Evolutionary conservation across 352 stramenopile species (phyloP).

Genomic region (Pythium monospermum): DNA sequence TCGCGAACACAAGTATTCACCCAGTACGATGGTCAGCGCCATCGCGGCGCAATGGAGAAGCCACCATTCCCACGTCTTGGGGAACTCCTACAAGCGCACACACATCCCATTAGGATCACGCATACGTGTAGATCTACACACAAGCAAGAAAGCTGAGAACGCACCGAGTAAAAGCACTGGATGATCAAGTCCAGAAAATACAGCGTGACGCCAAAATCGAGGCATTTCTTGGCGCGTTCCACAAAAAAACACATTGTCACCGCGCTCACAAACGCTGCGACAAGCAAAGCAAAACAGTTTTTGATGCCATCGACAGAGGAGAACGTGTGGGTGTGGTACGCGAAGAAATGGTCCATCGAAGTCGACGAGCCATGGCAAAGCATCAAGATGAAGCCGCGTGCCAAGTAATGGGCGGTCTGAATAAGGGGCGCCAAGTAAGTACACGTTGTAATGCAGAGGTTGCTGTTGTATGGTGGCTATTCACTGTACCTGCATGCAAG

Average conservation of each 20-base stretch:
- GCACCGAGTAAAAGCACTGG: constrained; percentile 80
- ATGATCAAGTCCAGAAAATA: constrained; percentile 84
- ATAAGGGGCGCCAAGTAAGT: too few relatives aligned
- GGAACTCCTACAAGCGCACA: constrained; percentile 73
- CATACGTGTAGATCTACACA: too few relatives aligned
- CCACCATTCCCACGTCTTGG: constrained; percentile 87
- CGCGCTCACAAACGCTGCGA: constrained; percentile 52
- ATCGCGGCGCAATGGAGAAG: constrained; percentile 64
- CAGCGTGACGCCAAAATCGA: constrained; percentile 88
- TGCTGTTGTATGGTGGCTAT: too few relatives aligned
- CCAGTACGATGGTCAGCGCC: constrained; percentile 74
- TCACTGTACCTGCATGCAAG: constrained; percentile 73
- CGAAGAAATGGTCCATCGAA: constrained; percentile 82
- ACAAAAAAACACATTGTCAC: constrained; percentile 77
- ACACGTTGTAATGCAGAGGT: too few relatives aligned
- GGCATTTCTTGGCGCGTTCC: constrained; percentile 87
- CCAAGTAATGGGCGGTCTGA: constrained; percentile 82
- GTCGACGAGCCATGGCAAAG: constrained; percentile 66
- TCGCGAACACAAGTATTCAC: constrained; percentile 85
- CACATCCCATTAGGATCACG: too few relatives aligned
- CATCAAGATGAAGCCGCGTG: constrained; percentile 62
- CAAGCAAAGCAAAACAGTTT: constrained; percentile 71
- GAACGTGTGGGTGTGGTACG: constrained; percentile 74
- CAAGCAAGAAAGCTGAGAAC: constrained; percentile 1
- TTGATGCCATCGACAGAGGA: constrained; percentile 73